phyloP scores from a whole-genome alignment of 2,329 filamentous ascomycete species.

The Fusarium equiseti region DNA sequence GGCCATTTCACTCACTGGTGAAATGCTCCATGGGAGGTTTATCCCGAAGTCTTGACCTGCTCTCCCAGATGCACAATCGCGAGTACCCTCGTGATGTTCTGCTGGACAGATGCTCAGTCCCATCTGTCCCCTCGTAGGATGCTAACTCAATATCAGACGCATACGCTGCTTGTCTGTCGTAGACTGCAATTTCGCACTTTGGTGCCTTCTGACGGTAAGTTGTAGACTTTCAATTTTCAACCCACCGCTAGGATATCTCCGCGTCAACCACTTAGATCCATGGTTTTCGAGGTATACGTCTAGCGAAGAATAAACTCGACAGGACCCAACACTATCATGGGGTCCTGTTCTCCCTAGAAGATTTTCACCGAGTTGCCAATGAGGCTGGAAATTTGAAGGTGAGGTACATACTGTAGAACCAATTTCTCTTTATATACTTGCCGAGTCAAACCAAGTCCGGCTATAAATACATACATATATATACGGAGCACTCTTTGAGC shows the following conservation, averaged over 20 bases:
- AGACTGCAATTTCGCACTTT: conserved; percentile 34
- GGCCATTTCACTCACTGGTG: conserved; percentile 78
- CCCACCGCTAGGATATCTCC: conserved; percentile 86
- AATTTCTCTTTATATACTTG: background rate
- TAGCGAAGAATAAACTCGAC: conserved; percentile 81
- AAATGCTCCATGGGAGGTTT: conserved; percentile 81
- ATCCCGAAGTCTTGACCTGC: conserved; percentile 70
- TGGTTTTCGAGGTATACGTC: conserved; percentile 94
- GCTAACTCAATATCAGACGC: conserved; percentile 26
- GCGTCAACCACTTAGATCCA: conserved; percentile 75
- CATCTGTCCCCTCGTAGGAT: conserved; percentile 33
- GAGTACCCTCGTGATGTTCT: conserved; percentile 33
- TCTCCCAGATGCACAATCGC: conserved; percentile 38
- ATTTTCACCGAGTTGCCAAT: conserved; percentile 75
- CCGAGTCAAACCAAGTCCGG: background rate
- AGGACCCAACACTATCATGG: conserved; percentile 61
- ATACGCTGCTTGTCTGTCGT: conserved; percentile 28
- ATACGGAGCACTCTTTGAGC: background rate
- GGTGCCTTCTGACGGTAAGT: conserved; percentile 31
- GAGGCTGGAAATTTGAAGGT: conserved; percentile 86
- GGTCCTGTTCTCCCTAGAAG: conserved; percentile 80
- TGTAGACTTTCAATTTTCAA: conserved; percentile 38
- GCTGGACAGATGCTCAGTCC: conserved; percentile 16
- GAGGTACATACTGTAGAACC: conserved; percentile 70
- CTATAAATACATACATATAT: background rate